Evolutionary conservation across 2,329 filamentous ascomycete species (phyloP).

Genomic region (Aspergillus carbonarius): DNA sequence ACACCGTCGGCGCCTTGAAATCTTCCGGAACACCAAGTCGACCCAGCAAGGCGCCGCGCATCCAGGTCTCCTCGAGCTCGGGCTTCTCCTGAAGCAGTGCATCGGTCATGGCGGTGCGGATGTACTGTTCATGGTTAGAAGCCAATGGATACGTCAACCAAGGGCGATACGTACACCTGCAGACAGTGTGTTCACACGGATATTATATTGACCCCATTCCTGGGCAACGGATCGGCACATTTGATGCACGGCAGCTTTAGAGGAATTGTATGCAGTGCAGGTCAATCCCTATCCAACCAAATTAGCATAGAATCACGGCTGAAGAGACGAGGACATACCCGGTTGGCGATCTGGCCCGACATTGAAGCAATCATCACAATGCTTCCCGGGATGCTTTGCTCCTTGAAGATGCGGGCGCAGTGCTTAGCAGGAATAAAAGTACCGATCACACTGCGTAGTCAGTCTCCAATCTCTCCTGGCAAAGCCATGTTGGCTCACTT

Average conservation of each 20-base stretch:
- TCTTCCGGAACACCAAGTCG: constrained; percentile 49
- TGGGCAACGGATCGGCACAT: constrained; percentile 50
- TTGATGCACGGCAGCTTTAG: constrained; percentile 51
- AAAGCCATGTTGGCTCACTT: constrained; percentile 21
- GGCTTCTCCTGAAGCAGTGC: constrained; percentile 47
- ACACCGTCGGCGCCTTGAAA: constrained; percentile 38
- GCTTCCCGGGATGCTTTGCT: constrained; percentile 56
- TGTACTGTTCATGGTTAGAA: constrained; percentile 37
- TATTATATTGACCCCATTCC: constrained; percentile 59
- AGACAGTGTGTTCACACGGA: constrained; percentile 78
- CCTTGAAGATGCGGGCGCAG: constrained; percentile 52
- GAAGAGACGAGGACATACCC: constrained; percentile 25
- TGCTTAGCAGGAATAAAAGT: constrained; percentile 37
- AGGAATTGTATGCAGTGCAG: constrained; percentile 60
- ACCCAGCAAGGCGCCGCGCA: constrained; percentile 53
- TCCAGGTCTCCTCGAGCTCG: constrained; percentile 54
- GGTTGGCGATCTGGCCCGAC: constrained; percentile 67
- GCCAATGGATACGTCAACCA: background rate
- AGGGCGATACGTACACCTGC: constrained; percentile 54
- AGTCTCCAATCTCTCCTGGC: background rate
- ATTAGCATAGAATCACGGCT: background rate
- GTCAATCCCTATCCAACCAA: constrained; percentile 51
- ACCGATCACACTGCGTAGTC: constrained; percentile 30
- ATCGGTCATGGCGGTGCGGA: constrained; percentile 52
- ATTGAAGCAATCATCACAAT: constrained; percentile 70